Evolutionary conservation across 2,329 filamentous ascomycete genomes (phyloP), one percentile per base, ranked within the genome.

Genomic region (Aureobasidium musti): DNA sequence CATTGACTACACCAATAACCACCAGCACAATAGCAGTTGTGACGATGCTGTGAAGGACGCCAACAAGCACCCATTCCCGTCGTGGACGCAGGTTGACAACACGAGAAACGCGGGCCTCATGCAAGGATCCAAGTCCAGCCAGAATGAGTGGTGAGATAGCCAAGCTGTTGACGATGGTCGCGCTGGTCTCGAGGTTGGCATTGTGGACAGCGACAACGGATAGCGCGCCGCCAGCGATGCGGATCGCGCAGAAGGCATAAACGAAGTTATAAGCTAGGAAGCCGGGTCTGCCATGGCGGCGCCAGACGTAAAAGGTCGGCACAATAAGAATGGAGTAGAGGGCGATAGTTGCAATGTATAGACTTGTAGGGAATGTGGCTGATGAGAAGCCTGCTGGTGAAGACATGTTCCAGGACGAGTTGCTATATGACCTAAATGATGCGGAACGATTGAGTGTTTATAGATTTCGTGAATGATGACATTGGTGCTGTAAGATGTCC

Each of bases 271-370:
- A 57, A n/a, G 35, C 54, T 14, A 57, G 21, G 23, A 57, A 57
- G 2, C 54, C 54, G 2, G 54, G 21, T n/a, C 54, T 41, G 14
- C 54, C 54, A 43, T 57, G 54, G 21, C 37, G 21, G 2, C 54
- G 54, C 54, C 54, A 57, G 54, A 57, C 43, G 26, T 41, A 57
- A 2, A 43, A 43, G 3, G 54, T 57, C 11, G 54, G 54, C 5
- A 57, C 23, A 8, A 57, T 41, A 17, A 57, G 54, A 14, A 23
- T 14, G 35, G 37, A 26, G 21, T 57, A 57, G 2, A 43, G 35
- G 13, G 43, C 37, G 7, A 43, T 35, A 6, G 35, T 57, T 6
- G 26, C 23, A 23, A 57, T n/a, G 7, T 41, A 57, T 3, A 57
- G 54, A 2, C 14, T 13, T 19, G 21, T 11, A 13, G 54, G 54